Evolutionary conservation across 1,284 basidiomycete species (phyloP).

Genomic region (Earliella scabrosa): DNA sequence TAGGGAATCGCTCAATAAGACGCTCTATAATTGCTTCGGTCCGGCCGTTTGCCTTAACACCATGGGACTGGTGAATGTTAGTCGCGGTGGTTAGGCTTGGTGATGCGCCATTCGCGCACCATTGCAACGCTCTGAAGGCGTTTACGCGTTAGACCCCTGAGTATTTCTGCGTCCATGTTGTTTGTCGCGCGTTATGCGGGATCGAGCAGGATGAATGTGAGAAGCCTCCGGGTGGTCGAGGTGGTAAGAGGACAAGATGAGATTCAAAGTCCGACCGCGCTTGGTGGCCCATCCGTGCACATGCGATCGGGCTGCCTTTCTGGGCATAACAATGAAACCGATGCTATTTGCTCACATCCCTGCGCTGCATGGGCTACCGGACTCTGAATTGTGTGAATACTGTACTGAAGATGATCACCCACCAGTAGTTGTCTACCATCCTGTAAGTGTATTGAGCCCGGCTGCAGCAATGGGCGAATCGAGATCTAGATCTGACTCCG

Average conservation of each 20-base stretch:
- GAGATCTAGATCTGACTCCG: no score
- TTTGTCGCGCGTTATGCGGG: neutral
- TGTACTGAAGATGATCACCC: no score
- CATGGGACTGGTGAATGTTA: neutral
- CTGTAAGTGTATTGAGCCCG: no score
- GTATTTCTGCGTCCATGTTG: neutral
- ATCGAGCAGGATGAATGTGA: neutral
- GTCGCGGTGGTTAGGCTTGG: neutral
- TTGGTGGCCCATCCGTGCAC: neutral
- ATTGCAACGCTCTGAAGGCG: slow-evolving; percentile 7
- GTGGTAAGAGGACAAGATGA: neutral
- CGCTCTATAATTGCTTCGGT: neutral
- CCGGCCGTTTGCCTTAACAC: neutral
- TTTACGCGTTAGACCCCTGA: slow-evolving; percentile 1
- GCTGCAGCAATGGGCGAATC: no score
- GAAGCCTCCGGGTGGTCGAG: neutral
- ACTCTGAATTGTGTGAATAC: no score
- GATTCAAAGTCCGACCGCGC: slow-evolving; percentile 1
- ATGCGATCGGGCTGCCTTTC: neutral
- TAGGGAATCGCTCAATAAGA: neutral
- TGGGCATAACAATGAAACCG: neutral
- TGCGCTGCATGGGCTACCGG: neutral
- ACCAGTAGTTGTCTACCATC: no score
- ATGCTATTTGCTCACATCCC: neutral
- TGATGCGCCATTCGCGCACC: neutral